Evolutionary conservation across 768 basidiomycete genomes (phyloP).

Genomic region (Auriscalpium microsporum): DNA sequence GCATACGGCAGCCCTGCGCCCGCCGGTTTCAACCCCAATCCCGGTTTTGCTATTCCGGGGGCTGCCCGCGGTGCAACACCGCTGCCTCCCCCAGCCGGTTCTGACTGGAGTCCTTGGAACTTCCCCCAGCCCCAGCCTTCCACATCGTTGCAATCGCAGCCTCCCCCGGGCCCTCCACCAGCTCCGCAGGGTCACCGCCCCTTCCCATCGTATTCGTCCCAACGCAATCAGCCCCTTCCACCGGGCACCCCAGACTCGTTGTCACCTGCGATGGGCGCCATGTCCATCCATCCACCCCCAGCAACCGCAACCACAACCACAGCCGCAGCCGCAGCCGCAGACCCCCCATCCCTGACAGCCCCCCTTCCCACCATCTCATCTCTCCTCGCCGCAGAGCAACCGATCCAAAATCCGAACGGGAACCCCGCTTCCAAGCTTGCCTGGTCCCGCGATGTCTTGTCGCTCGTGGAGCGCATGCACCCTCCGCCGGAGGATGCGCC

Average conservation of each 20-base stretch:
- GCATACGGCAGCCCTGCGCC: constrained; percentile 12
- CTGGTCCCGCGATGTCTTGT: constrained; percentile 80
- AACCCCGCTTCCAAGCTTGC: constrained; percentile 56
- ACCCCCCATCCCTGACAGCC: constrained; percentile 49
- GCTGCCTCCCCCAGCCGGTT: constrained; percentile 16
- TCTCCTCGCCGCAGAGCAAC: constrained; percentile 41
- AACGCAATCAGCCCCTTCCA: constrained; percentile 17
- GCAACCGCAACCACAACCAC: constrained; percentile 17
- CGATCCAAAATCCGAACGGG: constrained; percentile 45
- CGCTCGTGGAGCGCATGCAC: constrained; percentile 55
- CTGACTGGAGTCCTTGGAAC: constrained; percentile 23
- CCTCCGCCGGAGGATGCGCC: constrained; percentile 15
- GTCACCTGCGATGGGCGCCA: constrained; percentile 12
- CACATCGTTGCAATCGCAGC: constrained; percentile 14
- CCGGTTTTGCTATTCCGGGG: constrained; percentile 10
- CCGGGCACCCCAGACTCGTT: constrained; percentile 1
- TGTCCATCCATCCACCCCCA: constrained; percentile 8
- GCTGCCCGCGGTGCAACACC: constrained; percentile 1
- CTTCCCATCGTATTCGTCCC: constrained; percentile 17
- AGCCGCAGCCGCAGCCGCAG: constrained; percentile 13
- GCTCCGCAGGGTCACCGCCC: constrained; percentile 15
- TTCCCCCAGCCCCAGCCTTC: constrained; percentile 14
- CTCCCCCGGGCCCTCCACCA: constrained; percentile 13
- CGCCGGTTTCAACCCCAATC: constrained; percentile 12
- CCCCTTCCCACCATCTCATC: constrained; percentile 59